phyloP scores from a whole-genome alignment of 352 stramenopile species.

The Phytopythium kandeliae region DNA sequence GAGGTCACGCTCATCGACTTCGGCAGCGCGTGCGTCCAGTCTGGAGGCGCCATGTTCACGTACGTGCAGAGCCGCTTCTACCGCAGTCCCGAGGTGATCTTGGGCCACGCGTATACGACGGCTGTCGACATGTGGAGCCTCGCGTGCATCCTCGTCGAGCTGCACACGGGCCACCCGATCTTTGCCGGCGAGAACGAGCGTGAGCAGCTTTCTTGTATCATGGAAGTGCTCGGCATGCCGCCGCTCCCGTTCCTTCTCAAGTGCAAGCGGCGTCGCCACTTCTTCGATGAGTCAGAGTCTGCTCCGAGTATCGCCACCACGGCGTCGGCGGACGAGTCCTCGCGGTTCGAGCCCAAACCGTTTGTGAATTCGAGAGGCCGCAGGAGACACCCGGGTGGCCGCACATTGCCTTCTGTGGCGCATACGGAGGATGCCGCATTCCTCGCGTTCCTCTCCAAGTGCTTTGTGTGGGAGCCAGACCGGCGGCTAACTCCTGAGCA shows the following conservation, averaged over 20 bases:
- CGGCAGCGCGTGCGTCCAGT: constrained; percentile 91
- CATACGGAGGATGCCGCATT: constrained; percentile 51
- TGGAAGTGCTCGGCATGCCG: constrained; percentile 66
- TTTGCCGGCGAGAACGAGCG: constrained; percentile 82
- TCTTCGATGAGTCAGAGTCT: constrained; percentile 44
- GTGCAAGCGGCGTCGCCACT: constrained; percentile 56
- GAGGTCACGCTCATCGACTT: constrained; percentile 95
- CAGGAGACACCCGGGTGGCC: constrained; percentile 29
- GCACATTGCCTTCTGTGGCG: constrained; percentile 27
- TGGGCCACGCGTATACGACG: constrained; percentile 83
- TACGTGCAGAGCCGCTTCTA: constrained; percentile 99
- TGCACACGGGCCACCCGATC: constrained; percentile 74
- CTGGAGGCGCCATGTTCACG: constrained; percentile 86
- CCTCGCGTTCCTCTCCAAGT: constrained; percentile 53
- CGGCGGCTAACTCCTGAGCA: constrained; percentile 52
- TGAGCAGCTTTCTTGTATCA: constrained; percentile 85
- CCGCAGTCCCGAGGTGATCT: constrained; percentile 95
- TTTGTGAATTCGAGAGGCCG: constrained; percentile 64
- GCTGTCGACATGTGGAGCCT: constrained; percentile 91
- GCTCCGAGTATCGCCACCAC: background rate
- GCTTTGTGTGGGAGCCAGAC: constrained; percentile 58
- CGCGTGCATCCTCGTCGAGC: constrained; percentile 81
- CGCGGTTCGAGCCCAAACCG: constrained; percentile 28
- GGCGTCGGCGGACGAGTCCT: background rate
- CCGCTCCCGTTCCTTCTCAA: constrained; percentile 31